phyloP scores from a whole-genome alignment of 805 yeast species.

The Spathaspora girioi region DNA sequence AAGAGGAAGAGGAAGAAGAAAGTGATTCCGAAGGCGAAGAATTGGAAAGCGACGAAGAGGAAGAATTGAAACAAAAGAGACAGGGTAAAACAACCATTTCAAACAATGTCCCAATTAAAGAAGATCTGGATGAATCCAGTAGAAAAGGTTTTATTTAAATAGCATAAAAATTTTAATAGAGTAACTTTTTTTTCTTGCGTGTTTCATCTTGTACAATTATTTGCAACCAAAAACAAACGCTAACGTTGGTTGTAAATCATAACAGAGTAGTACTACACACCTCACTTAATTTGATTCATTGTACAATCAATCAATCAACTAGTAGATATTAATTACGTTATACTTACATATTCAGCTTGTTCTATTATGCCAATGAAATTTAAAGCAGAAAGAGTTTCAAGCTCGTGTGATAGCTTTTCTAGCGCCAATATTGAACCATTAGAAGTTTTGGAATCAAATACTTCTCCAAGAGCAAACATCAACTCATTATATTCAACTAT shows the following conservation, averaged over 20 bases:
- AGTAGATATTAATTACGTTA: not conserved
- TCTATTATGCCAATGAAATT: not conserved
- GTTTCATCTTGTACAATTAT: not conserved
- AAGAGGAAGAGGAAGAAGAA: constrained; percentile 9
- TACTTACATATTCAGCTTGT: not conserved
- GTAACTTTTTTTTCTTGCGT: constrained; percentile 6
- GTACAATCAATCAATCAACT: not conserved
- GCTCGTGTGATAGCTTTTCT: constrained; percentile 3
- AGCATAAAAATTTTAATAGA: not conserved
- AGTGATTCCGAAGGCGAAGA: constrained; percentile 11
- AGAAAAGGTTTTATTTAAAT: not conserved
- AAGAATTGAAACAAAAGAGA: constrained; percentile 8
- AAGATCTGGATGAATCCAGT: not conserved
- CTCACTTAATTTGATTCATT: not conserved
- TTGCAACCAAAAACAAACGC: not conserved
- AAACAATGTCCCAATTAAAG: not conserved
- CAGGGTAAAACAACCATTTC: not conserved
- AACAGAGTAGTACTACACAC: not conserved
- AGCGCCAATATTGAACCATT: not conserved
- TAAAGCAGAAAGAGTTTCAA: not conserved
- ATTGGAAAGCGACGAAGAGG: constrained; percentile 6
- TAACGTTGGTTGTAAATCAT: not conserved
- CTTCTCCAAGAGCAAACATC: constrained; percentile 4
- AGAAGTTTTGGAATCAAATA: constrained; percentile 1
- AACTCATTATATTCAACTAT: constrained; percentile 7